Conservation (phyloP, 2,329 filamentous ascomycete genomes). For the Alternaria viburni region DNA sequence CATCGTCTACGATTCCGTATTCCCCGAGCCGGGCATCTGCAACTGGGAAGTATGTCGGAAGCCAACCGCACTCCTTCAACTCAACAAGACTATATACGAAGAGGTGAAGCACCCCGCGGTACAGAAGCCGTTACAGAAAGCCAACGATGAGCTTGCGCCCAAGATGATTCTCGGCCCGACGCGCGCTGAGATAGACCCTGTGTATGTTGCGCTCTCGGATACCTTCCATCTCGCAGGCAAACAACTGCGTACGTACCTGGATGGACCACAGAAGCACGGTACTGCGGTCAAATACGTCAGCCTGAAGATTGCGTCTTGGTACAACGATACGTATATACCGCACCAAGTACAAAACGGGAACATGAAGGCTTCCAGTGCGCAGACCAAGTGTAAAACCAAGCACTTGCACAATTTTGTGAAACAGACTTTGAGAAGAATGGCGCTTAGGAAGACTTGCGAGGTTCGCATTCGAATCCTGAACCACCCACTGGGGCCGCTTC, state of each 20-base stretch:
- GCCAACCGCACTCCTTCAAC: neutral
- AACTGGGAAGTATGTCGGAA: neutral
- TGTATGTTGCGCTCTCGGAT: neutral
- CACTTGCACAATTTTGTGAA: neutral
- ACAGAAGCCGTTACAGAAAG: neutral
- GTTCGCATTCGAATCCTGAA: neutral
- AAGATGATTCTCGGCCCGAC: neutral
- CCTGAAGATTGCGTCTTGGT: neutral
- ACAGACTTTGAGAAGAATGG: neutral
- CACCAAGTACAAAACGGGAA: neutral
- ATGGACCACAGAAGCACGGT: neutral
- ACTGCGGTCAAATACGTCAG: neutral
- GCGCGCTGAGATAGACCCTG: neutral
- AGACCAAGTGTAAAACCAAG: neutral
- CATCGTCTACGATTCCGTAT: neutral
- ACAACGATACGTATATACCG: neutral
- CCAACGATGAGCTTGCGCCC: neutral
- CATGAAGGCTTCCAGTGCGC: neutral
- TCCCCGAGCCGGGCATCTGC: neutral
- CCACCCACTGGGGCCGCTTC: neutral
- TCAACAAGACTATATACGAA: neutral
- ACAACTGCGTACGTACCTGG: neutral
- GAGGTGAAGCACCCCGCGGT: neutral
- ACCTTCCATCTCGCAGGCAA: neutral
- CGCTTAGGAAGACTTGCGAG: neutral